A percentile compares a stretch with the other conserved stretches of the same genome.
Conservation (phyloP, 768 basidiomycete genomes). For the Podaxis sp. region DNA sequence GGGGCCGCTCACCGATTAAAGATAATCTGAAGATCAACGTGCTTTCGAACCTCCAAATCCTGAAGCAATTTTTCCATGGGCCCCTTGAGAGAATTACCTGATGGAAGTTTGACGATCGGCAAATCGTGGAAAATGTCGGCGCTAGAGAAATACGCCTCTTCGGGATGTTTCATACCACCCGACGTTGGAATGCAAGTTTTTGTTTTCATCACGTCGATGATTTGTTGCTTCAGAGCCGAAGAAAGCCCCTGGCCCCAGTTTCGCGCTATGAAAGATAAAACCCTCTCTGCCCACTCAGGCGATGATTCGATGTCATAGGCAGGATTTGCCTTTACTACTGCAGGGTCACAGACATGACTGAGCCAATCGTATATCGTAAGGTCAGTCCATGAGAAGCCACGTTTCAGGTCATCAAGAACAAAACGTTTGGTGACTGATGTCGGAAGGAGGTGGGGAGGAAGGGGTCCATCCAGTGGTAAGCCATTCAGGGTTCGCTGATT, state of each 20-base stretch:
- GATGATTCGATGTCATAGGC: slow-evolving; percentile 68
- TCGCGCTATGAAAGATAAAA: slow-evolving; percentile 63
- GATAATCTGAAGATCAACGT: slow-evolving; percentile 91
- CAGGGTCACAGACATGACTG: slow-evolving; percentile 53
- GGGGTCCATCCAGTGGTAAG: slow-evolving; percentile 73
- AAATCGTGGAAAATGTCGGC: slow-evolving; percentile 90
- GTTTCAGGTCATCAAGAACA: slow-evolving; percentile 43
- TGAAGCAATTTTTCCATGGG: slow-evolving; percentile 68
- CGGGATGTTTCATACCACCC: slow-evolving; percentile 69
- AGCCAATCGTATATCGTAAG: slow-evolving; percentile 78
- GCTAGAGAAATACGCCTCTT: slow-evolving; percentile 79
- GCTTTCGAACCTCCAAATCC: slow-evolving; percentile 81
- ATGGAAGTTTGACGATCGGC: slow-evolving; percentile 74
- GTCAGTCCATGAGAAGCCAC: slow-evolving; percentile 77
- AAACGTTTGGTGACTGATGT: slow-evolving; percentile 63
- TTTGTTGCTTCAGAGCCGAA: slow-evolving; percentile 42
- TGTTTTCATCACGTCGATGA: slow-evolving; percentile 47
- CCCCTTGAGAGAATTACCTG: slow-evolving; percentile 62
- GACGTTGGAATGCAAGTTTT: slow-evolving; percentile 72
- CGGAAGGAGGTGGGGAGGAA: slow-evolving; percentile 74
- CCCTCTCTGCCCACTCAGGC: slow-evolving; percentile 77
- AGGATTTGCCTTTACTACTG: slow-evolving; percentile 35
- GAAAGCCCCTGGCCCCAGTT: slow-evolving; percentile 67
- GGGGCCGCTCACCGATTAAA: slow-evolving; percentile 66
- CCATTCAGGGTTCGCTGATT: slow-evolving; percentile 57